Percentiles rank a stretch among this genome's conserved stretches.
phyloP scores from a whole-genome alignment of 2,329 filamentous ascomycete species.

The Colletotrichum euphorbiae region DNA sequence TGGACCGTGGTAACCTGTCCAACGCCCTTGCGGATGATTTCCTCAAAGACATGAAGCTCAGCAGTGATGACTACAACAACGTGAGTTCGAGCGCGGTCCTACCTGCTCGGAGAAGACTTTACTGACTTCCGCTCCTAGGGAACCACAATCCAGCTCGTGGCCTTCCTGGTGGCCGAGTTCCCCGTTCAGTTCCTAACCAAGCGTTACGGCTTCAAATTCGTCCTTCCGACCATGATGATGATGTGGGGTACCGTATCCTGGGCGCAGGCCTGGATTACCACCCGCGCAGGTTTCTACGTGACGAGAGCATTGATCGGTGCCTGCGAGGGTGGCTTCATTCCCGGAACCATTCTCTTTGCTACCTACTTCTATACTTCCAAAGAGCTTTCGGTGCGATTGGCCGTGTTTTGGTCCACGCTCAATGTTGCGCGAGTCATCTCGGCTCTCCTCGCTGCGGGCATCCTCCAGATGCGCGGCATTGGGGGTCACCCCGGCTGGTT shows the following conservation, averaged over 20 bases:
- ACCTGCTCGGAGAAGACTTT: too few species aligned
- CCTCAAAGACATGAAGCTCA: conserved; percentile 62
- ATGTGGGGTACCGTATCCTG: conserved; percentile 41
- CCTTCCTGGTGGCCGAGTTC: conserved; percentile 68
- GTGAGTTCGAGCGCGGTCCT: conserved; percentile 40
- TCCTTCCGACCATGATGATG: conserved; percentile 45
- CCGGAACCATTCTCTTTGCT: conserved; percentile 65
- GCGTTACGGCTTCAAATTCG: conserved; percentile 52
- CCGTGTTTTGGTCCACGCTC: conserved; percentile 73
- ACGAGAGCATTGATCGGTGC: conserved; percentile 54
- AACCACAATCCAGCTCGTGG: conserved; percentile 66
- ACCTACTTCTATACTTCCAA: conserved; percentile 46
- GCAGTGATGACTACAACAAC: conserved; percentile 67
- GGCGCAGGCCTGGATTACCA: conserved; percentile 48
- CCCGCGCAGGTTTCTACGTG: conserved; percentile 53
- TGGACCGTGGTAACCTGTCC: conserved; percentile 72
- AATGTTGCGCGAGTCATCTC: conserved; percentile 59
- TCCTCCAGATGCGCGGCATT: conserved; percentile 63
- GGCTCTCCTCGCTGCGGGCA: conserved; percentile 58
- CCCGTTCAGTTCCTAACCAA: conserved; percentile 73
- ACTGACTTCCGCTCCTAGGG: conserved; percentile 47
- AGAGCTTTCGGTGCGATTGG: conserved; percentile 63
- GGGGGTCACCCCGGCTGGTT: conserved; percentile 64
- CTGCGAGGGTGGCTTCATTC: conserved; percentile 61
- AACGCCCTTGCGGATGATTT: conserved; percentile 73